A percentile compares a stretch with the other conserved stretches of the same genome.
These are phyloP conservation scores for Alternaria brassicicola DNA, from an alignment of 2,329 filamentous ascomycete genomes.

Conservation along the genomic window DNA sequence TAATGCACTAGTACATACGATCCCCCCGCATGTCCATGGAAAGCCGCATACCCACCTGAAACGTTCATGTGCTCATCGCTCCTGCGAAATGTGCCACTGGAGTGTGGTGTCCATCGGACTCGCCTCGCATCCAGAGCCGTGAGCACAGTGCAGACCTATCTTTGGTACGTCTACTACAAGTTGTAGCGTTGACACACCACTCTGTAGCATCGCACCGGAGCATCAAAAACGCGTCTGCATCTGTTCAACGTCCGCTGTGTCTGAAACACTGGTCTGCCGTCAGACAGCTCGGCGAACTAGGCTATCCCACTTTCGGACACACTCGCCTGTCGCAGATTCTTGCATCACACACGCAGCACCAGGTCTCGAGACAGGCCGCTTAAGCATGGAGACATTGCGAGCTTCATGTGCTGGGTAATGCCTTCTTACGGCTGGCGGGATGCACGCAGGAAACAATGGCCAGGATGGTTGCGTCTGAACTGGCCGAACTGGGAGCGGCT, in stretches of 20 bases:
- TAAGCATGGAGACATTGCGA: constrained; percentile 22
- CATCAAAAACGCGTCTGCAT: constrained; percentile 13
- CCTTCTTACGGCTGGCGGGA: constrained; percentile 4
- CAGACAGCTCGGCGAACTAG: constrained; percentile 13
- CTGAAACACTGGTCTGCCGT: constrained; percentile 21
- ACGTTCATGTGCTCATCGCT: neutral
- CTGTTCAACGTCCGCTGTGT: constrained; percentile 2
- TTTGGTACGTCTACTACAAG: constrained; percentile 1
- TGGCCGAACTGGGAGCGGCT: neutral
- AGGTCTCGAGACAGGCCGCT: constrained; percentile 23
- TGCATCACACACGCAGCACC: constrained; percentile 14
- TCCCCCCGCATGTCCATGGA: neutral
- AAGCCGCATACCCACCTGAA: neutral
- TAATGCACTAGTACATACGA: neutral
- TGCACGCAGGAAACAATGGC: neutral
- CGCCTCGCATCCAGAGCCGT: neutral
- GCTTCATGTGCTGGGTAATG: constrained; percentile 13
- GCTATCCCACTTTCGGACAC: constrained; percentile 13
- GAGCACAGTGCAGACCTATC: neutral
- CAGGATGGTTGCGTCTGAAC: constrained; percentile 11
- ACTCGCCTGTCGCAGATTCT: constrained; percentile 20
- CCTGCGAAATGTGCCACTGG: neutral
- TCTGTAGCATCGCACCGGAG: constrained; percentile 3
- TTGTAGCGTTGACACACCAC: neutral
- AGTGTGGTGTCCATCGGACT: neutral